Percentiles rank a stretch among this genome's conserved stretches.
phyloP scores from a whole-genome alignment of 2,329 filamentous ascomycete species.

The Chrysoporthe cubensis region DNA sequence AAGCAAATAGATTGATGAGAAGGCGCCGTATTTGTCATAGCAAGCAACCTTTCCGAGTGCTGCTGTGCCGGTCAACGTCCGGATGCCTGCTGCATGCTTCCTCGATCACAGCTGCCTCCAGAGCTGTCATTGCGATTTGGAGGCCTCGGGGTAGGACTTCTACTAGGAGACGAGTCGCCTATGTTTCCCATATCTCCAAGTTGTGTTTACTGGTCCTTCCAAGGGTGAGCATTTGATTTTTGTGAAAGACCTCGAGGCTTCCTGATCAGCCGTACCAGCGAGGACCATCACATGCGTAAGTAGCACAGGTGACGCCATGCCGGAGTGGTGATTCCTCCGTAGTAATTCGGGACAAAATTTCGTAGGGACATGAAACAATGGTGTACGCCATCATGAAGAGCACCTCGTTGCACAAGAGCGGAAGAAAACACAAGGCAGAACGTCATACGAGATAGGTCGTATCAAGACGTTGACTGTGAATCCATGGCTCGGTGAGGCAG shows the following conservation, averaged over 20 bases:
- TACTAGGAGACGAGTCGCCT: neutral
- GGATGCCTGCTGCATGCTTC: neutral
- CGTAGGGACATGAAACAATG: neutral
- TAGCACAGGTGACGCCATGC: conserved; percentile 1
- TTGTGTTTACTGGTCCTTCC: neutral
- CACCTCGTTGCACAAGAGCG: neutral
- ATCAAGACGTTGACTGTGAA: neutral
- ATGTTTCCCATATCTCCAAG: neutral
- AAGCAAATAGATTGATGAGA: neutral
- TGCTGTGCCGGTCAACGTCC: neutral
- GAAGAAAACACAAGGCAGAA: neutral
- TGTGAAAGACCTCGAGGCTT: neutral
- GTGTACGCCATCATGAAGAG: neutral
- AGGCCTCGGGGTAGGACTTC: neutral
- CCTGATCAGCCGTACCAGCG: neutral
- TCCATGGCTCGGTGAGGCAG: neutral
- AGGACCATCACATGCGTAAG: neutral
- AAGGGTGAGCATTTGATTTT: neutral
- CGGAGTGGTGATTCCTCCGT: neutral
- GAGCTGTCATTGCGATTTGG: neutral
- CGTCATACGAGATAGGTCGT: neutral
- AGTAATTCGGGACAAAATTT: neutral
- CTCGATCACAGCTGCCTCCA: neutral
- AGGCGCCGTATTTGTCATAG: neutral
- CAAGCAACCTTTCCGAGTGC: neutral